Conservation (phyloP, 305 asterid species). For the Striga hermonthica region DNA sequence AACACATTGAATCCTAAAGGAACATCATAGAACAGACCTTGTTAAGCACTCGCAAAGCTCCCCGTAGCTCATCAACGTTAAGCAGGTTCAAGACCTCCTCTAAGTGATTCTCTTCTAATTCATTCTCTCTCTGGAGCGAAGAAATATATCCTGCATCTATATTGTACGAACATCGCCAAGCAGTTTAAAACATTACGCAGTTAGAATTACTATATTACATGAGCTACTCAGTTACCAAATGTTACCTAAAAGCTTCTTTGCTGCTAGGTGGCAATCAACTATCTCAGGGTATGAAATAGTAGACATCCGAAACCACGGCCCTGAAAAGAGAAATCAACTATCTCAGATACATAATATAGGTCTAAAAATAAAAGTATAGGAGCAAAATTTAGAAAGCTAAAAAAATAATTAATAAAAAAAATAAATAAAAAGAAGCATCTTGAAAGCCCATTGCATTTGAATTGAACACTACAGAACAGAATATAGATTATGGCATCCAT, state of each 20-base stretch:
- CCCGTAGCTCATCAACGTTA: constrained; percentile 65
- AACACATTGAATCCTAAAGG: constrained; percentile 4
- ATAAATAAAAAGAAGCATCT: neutral
- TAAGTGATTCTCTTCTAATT: constrained; percentile 47
- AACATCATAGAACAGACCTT: constrained; percentile 44
- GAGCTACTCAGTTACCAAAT: constrained; percentile 14
- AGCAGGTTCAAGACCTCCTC: constrained; percentile 67
- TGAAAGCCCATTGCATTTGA: constrained; percentile 6
- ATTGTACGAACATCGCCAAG: constrained; percentile 30
- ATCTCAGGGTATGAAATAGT: constrained; percentile 73
- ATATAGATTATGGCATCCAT: constrained; percentile 12
- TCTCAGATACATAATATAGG: constrained; percentile 24
- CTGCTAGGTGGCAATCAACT: constrained; percentile 62
- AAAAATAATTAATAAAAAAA: neutral
- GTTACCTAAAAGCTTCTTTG: constrained; percentile 67
- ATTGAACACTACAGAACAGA: constrained; percentile 18
- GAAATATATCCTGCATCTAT: constrained; percentile 67
- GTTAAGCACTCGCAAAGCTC: constrained; percentile 54
- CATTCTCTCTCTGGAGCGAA: constrained; percentile 41
- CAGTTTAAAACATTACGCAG: constrained; percentile 18
- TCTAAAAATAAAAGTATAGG: neutral
- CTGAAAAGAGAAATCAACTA: constrained; percentile 41
- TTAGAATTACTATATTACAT: constrained; percentile 12
- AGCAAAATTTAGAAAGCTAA: neutral
- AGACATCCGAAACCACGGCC: constrained; percentile 95